Evolutionary conservation across 2,329 filamentous ascomycete genomes (phyloP), one percentile per base, ranked within the genome.

Genomic region (Trematosphaeria pertusa): DNA sequence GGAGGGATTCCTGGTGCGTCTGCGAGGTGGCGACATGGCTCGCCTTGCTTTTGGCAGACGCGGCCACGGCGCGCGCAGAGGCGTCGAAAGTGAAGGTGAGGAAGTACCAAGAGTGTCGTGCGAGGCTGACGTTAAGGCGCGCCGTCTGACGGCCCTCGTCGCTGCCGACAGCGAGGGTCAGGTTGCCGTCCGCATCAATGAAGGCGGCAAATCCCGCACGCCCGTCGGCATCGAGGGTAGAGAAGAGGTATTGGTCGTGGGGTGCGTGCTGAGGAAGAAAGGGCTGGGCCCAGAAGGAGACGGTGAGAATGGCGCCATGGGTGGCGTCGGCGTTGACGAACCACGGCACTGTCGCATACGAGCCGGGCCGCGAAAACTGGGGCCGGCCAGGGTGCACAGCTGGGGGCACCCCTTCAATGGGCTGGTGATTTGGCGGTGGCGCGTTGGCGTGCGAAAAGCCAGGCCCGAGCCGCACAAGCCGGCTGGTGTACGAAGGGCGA

Each of bases 391-490:
- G 20, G 41, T 47, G 47, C 2, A 17, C 15, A 10, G 45, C 42
- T 36, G 37, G 18, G 11, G 43, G 47, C 26, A 54, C 45, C n/a
- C 11, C 17, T 21, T 34, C 22, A 21, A 54, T 37, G 17, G 19
- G 37, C 21, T 46, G 36, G 22, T 54, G 47, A 14, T 39, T 24
- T 33, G 48, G 26, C 6, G 50, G 47, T 26, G 50, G 47, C 6
- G 46, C 35, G 21, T 46, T 28, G 48, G 48, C 10, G 42, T 58
- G 21, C 28, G 48, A 18, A 47, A 56, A 35, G 46, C 47, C 57
- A 50, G 31, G 48, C 9, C 35, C 19, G 6, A 54, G 36, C 12
- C 51, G 43, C 10, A 43, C 42, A 17, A 34, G 37, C 36, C 32
- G 48, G 46, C 39, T 44, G 22, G 30, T 24, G 37, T 37, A 50